Conservation (phyloP, 2,329 filamentous ascomycete genomes). For the Trichoderma asperellum region DNA sequence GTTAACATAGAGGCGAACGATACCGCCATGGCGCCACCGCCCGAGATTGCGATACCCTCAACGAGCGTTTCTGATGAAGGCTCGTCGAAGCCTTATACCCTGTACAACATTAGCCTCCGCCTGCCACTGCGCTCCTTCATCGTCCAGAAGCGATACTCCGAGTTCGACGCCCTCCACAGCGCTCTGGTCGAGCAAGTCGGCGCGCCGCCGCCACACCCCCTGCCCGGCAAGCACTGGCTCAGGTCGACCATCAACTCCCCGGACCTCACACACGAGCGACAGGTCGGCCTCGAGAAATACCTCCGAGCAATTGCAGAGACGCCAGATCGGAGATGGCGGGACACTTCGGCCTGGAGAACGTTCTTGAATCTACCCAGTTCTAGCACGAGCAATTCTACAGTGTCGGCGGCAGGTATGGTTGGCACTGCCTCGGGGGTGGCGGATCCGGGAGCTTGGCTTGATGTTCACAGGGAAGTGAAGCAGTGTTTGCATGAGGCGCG, state of each 20-base stretch:
- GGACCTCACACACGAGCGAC: slow-evolving; percentile 72
- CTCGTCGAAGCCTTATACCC: slow-evolving; percentile 68
- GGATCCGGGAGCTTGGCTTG: slow-evolving; percentile 74
- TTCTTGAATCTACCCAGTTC: slow-evolving; percentile 71
- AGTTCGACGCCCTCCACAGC: slow-evolving; percentile 71
- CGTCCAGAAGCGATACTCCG: slow-evolving; percentile 80
- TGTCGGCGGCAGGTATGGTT: slow-evolving; percentile 51
- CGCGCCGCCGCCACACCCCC: slow-evolving; percentile 64
- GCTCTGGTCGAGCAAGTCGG: slow-evolving; percentile 64
- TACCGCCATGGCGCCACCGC: slow-evolving; percentile 61
- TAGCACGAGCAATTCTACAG: slow-evolving; percentile 53
- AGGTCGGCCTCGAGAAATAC: slow-evolving; percentile 70
- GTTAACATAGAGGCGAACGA: slow-evolving; percentile 1
- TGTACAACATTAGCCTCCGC: slow-evolving; percentile 78
- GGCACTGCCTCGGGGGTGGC: slow-evolving; percentile 49
- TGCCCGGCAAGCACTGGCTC: slow-evolving; percentile 79
- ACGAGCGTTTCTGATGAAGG: slow-evolving; percentile 60
- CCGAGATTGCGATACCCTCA: slow-evolving; percentile 70
- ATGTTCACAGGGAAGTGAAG: slow-evolving; percentile 76
- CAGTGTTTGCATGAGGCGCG: slow-evolving; percentile 66
- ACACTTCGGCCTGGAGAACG: slow-evolving; percentile 70
- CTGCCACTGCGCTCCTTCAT: slow-evolving; percentile 77
- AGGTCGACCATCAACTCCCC: slow-evolving; percentile 71
- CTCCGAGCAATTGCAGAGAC: slow-evolving; percentile 71
- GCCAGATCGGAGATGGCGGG: slow-evolving; percentile 76